A percentile compares a stretch with the other conserved stretches of the same genome.
These are phyloP conservation scores for Daldinia loculata DNA, from an alignment of 495 filamentous ascomycete species.

Conservation along the genomic window DNA sequence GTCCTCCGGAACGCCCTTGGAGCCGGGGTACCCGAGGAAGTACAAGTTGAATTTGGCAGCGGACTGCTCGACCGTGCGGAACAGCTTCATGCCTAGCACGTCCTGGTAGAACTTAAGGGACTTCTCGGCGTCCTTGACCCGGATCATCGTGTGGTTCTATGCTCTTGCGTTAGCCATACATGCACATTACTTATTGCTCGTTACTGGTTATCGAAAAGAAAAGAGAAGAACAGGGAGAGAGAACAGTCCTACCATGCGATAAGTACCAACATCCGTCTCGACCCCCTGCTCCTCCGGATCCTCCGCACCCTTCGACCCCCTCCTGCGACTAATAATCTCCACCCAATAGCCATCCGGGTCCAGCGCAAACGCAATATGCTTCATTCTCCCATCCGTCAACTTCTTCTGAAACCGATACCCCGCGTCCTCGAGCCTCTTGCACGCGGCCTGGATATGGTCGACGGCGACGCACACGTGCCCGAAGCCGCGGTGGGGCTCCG, in stretches of 20 bases:
- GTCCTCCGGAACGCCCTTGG: conserved; percentile 57
- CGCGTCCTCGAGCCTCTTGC: conserved; percentile 85
- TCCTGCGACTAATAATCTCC: conserved; percentile 66
- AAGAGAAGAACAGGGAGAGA: conserved; percentile 40
- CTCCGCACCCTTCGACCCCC: conserved; percentile 41
- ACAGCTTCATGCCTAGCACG: conserved; percentile 83
- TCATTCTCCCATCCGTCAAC: conserved; percentile 86
- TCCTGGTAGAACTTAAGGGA: conserved; percentile 92
- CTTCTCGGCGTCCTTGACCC: conserved; percentile 86
- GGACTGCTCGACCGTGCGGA: conserved; percentile 74
- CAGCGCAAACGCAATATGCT: conserved; percentile 86
- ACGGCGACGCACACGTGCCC: conserved; percentile 89
- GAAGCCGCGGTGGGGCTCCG: conserved; percentile 85
- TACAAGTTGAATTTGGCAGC: conserved; percentile 86
- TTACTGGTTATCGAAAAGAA: no score
- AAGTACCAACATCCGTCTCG: conserved; percentile 52
- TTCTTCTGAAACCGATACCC: conserved; percentile 96
- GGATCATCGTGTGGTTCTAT: conserved; percentile 91
- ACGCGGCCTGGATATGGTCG: conserved; percentile 90
- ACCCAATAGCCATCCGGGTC: conserved; percentile 97
- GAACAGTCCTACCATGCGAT: conserved; percentile 56
- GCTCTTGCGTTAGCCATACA: conserved; percentile 50
- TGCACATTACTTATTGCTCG: no score
- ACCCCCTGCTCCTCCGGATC: conserved; percentile 49
- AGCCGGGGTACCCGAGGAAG: conserved; percentile 82